A percentile compares a stretch with the other conserved stretches of the same genome.
These are phyloP conservation scores for Periglandula ipomoeae DNA, from an alignment of 2,329 filamentous ascomycete species.

Conservation along the genomic window DNA sequence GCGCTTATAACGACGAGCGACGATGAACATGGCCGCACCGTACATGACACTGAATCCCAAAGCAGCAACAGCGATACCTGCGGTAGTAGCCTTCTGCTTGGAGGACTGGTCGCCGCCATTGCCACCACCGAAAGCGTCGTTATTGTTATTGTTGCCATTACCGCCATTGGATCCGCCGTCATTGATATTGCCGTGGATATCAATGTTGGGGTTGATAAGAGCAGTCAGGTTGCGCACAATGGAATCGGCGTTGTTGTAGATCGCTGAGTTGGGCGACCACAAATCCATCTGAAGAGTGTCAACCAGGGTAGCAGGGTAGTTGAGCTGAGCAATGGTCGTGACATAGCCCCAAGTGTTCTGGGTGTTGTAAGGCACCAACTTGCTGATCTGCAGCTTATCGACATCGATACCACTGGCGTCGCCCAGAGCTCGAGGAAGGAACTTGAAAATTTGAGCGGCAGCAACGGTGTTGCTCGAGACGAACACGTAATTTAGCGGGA, in stretches of 20 bases:
- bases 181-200: conserved; percentile 26
- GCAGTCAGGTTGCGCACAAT: conserved; percentile 65
- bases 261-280: conserved; percentile 56
- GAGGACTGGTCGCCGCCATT: conserved; percentile 43
- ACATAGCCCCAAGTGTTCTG: conserved; percentile 61
- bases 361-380: conserved; percentile 70
- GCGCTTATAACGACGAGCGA: conserved; percentile 83
- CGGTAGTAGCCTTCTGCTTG: conserved; percentile 52
- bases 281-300: conserved; percentile 60
- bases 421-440: conserved; percentile 61
- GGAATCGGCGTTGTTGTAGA: conserved; percentile 62
- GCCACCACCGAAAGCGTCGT: conserved; percentile 32
- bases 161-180: conserved; percentile 26
- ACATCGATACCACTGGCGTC: conserved; percentile 50
- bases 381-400: conserved; percentile 54
- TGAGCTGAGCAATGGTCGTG: conserved; percentile 61
- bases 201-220: conserved; percentile 75
- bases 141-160: conserved; percentile 21
- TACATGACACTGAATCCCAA: conserved; percentile 76
- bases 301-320: conserved; percentile 64
- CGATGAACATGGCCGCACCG: conserved; percentile 87
- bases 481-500: conserved; percentile 74
- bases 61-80: conserved; percentile 66
- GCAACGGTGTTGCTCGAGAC: conserved; percentile 63
- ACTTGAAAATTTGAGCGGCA: conserved; percentile 76